A percentile compares a stretch with the other conserved stretches of the same genome.
These are phyloP conservation scores for Lentinula edodes DNA, from an alignment of 768 basidiomycete species.

Conservation along the genomic window DNA sequence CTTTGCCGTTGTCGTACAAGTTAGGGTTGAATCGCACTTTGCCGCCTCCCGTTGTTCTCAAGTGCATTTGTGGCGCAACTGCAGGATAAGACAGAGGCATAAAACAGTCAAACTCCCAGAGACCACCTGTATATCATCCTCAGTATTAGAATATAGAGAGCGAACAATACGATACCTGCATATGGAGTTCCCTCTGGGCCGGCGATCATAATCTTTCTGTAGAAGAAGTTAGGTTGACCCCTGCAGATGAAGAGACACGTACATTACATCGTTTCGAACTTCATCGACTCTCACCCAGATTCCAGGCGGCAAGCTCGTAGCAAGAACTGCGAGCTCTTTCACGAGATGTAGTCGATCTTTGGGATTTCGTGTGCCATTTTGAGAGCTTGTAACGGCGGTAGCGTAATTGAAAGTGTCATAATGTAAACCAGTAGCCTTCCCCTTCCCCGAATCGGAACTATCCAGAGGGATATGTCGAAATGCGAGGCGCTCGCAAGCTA, in stretches of 20 bases:
- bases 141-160: background rate
- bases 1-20: constrained; percentile 43
- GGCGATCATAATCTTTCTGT: constrained; percentile 51
- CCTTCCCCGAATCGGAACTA: constrained; percentile 15
- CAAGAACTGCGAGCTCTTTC: constrained; percentile 51
- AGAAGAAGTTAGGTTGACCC: constrained; percentile 5
- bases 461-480: constrained; percentile 38
- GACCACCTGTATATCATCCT: constrained; percentile 36
- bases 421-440: constrained; percentile 11
- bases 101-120: constrained; percentile 56
- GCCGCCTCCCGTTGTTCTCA: constrained; percentile 49
- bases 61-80: constrained; percentile 39
- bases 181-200: constrained; percentile 54
- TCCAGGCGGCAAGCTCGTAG: constrained; percentile 50
- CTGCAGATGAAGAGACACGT: constrained; percentile 15
- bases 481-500: constrained; percentile 41
- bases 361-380: constrained; percentile 34
- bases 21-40: constrained; percentile 53
- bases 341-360: constrained; percentile 46
- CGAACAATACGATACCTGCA: constrained; percentile 19
- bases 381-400: constrained; percentile 23
- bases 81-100: constrained; percentile 47
- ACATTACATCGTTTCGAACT: constrained; percentile 52
- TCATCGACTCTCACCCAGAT: constrained; percentile 56
- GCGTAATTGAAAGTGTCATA: constrained; percentile 29